Evolutionary conservation across 805 yeast species (phyloP).

Genomic region (Tetrapisispora iriomotensis): DNA sequence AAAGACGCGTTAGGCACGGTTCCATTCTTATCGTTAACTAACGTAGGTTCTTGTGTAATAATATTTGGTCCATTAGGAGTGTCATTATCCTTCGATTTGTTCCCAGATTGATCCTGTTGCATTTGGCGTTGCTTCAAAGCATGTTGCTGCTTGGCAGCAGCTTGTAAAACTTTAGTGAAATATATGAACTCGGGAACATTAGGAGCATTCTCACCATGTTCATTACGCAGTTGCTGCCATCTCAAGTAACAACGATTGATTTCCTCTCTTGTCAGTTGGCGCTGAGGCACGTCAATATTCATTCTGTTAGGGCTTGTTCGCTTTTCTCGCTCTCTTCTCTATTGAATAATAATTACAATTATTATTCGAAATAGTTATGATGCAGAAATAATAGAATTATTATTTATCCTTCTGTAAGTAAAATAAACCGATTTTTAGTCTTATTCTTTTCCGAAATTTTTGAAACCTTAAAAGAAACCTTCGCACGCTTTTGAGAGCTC

Average conservation of each 20-base stretch:
- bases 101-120: constrained; percentile 5
- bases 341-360: too few relatives aligned
- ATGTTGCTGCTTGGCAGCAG: constrained; percentile 30
- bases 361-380: too few relatives aligned
- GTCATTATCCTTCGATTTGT: neutral
- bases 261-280: constrained; percentile 28
- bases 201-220: constrained; percentile 29
- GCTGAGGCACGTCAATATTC: constrained; percentile 24
- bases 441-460: too few relatives aligned
- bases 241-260: constrained; percentile 30
- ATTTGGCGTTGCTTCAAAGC: constrained; percentile 17
- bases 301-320: too few relatives aligned
- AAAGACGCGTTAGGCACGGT: neutral
- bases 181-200: constrained; percentile 28
- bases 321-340: too few relatives aligned
- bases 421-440: too few relatives aligned
- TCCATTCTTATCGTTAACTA: neutral
- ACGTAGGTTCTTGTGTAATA: neutral
- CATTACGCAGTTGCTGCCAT: constrained; percentile 31
- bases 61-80: neutral
- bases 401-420: too few relatives aligned
- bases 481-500: too few relatives aligned
- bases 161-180: constrained; percentile 26
- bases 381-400: too few relatives aligned
- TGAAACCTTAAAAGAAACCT: too few relatives aligned